Base-by-base conservation (phyloP, 2,329 filamentous ascomycete species). In the Microcyclospora tardicrescens region DNA sequence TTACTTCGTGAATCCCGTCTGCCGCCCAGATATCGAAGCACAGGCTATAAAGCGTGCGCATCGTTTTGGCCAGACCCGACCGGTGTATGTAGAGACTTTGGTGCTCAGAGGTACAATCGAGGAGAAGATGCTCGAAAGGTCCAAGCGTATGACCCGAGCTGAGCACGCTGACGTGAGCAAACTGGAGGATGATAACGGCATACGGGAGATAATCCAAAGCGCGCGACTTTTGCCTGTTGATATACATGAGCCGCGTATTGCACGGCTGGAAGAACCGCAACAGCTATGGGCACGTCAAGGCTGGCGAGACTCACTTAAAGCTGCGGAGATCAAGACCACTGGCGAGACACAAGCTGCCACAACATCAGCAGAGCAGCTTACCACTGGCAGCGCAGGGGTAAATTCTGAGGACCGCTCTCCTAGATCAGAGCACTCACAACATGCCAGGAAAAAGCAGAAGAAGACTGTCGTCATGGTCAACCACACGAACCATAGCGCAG, bases 1-100 rank as follows among this genome's bases (percentile, higher is more conserved):
- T 9, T 93, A 86, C 60, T 95, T 96, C 45, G 72, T 93, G 39
- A 89, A 81, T 46, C 87, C 89, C 0, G 84, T 93, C 10, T 80
- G 91, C 56, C 82, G 87, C 37, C 85, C 85, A 0, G 67, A 83
- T 46, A 72, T 93, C 1, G 84, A 93, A 57, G 85, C 83, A 1
- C 89, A 96, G 59, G 89, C 89, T 0, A 84, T 95, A 45, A 93
- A 93, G 43, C 79, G 89, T 54, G 85, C 83, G 0, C 81, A 93
- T 48, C 73, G 89, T 10, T 93, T 95, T 50, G 86, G 85, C 10
- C 87, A 95, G 58, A 77, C 65, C 0, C 79, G 74, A 43, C 74
- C 77, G 0, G 87, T 95, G 0, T 76, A 75, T 8, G 87, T 94
- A 0, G 85, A 95, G 62, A 95, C 86, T 0, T 64, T 95, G 1